These are phyloP conservation scores for Backusella westeae DNA, from an alignment of 192 early-diverging fungal genomes.

Conservation along the genomic window DNA sequence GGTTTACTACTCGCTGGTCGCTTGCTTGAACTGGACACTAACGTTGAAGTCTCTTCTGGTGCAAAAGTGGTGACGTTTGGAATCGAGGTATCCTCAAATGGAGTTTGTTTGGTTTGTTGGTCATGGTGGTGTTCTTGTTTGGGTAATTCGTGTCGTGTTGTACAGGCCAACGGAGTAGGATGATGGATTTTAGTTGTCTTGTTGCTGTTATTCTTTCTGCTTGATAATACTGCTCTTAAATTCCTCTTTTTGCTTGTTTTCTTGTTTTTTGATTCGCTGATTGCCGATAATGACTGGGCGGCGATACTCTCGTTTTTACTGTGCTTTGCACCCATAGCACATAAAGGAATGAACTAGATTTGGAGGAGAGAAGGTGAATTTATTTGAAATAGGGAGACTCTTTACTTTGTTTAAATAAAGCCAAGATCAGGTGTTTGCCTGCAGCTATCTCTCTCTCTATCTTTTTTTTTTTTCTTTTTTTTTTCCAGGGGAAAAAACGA, in stretches of 20 bases:
- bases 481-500: not conserved
- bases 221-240: not conserved
- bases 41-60: not conserved
- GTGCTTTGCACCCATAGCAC: not conserved
- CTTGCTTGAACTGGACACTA: not conserved
- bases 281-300: not conserved
- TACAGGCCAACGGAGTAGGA: conserved; percentile 2
- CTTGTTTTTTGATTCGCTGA: conserved; percentile 1
- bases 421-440: conserved; percentile 1
- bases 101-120: not conserved
- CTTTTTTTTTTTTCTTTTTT: not conserved
- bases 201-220: not conserved
- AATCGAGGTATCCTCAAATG: not conserved
- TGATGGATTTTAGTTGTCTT: not conserved
- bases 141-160: conserved; percentile 5
- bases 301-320: not conserved
- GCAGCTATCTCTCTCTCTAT: not conserved
- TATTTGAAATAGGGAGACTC: not conserved
- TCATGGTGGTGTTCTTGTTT: conserved; percentile 3
- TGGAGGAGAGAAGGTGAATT: not conserved
- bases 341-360: not conserved
- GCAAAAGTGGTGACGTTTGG: not conserved
- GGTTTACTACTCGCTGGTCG: not conserved
- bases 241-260: not conserved
- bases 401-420: conserved; percentile 7